Base-by-base conservation (phyloP, 2,329 filamentous ascomycete species). In the Diaporthe ilicicola region DNA sequence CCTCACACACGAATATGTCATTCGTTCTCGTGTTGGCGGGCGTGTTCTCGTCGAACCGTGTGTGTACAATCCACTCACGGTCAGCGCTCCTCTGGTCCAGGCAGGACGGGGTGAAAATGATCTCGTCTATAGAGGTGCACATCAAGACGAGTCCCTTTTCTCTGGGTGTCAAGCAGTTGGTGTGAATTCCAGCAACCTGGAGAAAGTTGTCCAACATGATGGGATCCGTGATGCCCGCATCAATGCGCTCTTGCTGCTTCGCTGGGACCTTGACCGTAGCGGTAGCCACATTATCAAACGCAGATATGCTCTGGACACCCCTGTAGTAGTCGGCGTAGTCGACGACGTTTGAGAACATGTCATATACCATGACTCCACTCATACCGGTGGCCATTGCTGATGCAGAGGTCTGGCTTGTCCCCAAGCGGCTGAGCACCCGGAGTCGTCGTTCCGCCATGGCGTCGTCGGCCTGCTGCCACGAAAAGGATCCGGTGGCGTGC, bases 331-430 rank as follows among this genome's bases (percentile, higher is more conserved):
- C 34, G 1, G 64, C 69, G 32, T 75, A 76, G 5, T 73, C 69
- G 6, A 74, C 71, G 5, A 74, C 71, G 15, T 54, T 44, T 8
- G 44, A 44, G 51, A 71, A 72, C 29, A 70, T 17, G 27, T 70
- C 7, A 32, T 73, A 69, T 10, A 73, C 53, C 46, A 66, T 50
- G 4, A 85, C 86, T 24, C 87, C 86, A 71, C 88, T 84, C 70
- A 89, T 73, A 29, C 24, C 37, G 13, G 32, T 51, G 19, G 27
- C 29, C 44, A 62, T 46, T 22, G 24, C 19, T 62, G 56, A 62
- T 32, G 56, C 27, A 10, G 56, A 46, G 56, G 56, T 24, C 27
- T 48, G 39, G 42, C 24, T 32, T 17, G 27, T 48, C 24, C 56
- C 56, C 44, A 66, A 27, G 2, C 59, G 68, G 13, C 59, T 19